Base-by-base conservation (phyloP, 108 stramenopile genomes). In the Discostella stelligeroides region DNA sequence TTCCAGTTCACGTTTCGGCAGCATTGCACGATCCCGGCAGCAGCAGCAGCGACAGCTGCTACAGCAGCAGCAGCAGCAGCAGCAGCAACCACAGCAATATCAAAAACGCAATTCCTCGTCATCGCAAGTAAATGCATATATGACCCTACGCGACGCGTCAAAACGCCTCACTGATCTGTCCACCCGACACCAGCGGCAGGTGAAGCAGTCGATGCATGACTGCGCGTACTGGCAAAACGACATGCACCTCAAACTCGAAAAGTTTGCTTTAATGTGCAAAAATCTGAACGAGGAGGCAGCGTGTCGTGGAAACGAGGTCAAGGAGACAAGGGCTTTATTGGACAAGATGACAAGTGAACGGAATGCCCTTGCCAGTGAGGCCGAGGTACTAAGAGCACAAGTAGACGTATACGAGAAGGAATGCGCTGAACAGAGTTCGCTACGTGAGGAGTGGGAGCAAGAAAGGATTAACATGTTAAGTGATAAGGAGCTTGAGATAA, bases 211-310 rank as follows among this genome's bases (percentile, higher is more conserved):
- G n/a, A 81, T 72, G 39, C 82, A 77, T 41, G 84, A 85, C 60
- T 38, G 82, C 8, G 85, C 76, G 24, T 81, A 82, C 21, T 87
- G 82, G 82, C 86, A 85, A 39, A 60, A 82, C 25, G 84, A 87
- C 25, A 83, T 85, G 82, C 82, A 87, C 41, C 53, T 78, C 15
- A 87, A 87, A 53, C 73, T 87, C 20, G 69, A 70, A 37, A 85
- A 87, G 70, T 82, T 86, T 60, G 71, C 88, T 21, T 70, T 66
- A 62, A 82, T 89, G 70, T 84, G 82, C 18, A 84, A 85, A 27
- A 73, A 89, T 69, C 74, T 89, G 18, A 84, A 89, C 53, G 86
- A 89, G 50, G 84, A 89, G 47, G 82, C 84, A 12, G 67, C 73
- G 10, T 34, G 75, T 30, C 76, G 86, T 24, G 84, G 75, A 49